Evolutionary conservation across 257 asterid species (phyloP).

Genomic region (Capsicum rhomboideum): DNA sequence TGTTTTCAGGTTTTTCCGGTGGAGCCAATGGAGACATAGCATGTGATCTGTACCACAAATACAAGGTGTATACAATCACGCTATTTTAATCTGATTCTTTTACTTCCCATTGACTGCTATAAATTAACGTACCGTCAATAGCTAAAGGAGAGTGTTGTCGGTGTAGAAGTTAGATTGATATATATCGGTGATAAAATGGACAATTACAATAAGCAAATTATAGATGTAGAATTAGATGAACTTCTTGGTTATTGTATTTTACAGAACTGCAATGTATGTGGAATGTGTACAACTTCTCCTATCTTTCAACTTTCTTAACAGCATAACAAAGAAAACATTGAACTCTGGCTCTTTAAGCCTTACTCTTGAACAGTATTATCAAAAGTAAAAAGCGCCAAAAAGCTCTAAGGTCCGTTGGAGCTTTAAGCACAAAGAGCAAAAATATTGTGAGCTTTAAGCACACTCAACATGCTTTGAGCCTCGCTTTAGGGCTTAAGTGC

Average conservation of each 20-base stretch:
- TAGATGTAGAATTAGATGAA: background rate
- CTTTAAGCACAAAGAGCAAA: too few relatives aligned
- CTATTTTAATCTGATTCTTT: background rate
- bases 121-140: background rate
- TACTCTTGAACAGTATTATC: too few relatives aligned
- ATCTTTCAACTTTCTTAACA: background rate
- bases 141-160: background rate
- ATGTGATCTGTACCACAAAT: conserved; percentile 46
- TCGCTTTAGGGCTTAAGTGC: too few relatives aligned
- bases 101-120: background rate
- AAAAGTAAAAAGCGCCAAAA: too few relatives aligned
- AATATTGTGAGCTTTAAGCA: too few relatives aligned
- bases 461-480: too few relatives aligned
- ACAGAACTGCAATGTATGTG: background rate
- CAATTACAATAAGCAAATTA: background rate
- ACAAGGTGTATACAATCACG: conserved; percentile 20
- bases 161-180: background rate
- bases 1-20: conserved; percentile 17
- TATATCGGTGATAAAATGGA: background rate
- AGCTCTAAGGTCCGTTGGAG: too few relatives aligned
- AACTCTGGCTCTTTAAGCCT: background rate
- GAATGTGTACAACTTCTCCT: background rate
- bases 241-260: background rate
- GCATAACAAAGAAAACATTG: background rate
- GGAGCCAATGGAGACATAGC: conserved; percentile 40